Evolutionary conservation across 129 eudicot genomes (phyloP), one percentile per base, ranked within the genome.

Genomic region (Escallonia rubra): DNA sequence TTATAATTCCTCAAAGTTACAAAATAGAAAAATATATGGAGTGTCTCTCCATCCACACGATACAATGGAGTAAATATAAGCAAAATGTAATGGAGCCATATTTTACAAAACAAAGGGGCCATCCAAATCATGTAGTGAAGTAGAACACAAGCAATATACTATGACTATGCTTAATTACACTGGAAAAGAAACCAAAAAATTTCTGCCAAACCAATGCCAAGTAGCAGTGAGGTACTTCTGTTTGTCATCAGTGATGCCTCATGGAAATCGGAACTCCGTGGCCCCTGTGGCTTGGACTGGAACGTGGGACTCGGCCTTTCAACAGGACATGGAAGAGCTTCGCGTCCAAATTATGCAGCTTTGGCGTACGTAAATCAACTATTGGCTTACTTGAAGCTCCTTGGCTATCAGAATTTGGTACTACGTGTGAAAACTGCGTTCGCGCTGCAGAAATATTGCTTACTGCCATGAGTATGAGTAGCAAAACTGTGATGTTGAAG

Each of bases 241-340:
- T 3, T 59, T 9, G 13, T 59, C 12, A 44, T 63, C 66, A 14
- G 10, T 38, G 53, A 43, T 15, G 52, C 45, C 47, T 10, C 4
- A 41, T 3, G 2, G 67, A 63, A 43, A 8, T 43, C 4, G 41
- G n/a, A 0, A 43, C 52, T 5, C 10, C 3, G 57, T 65, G 57
- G 58, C 69, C 69, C 34, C 58, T 49, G 8, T 65, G 69, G 58
- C 69, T 65, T 23, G 69, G 69, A 65, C 45, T 45, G 2, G 69
- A 65, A 9, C 9, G n/a, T 3, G 69, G 69, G 2, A 65, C 23
- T n/a, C 58, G 69, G 8, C 69, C 57, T 65, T 65, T 65, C 5
- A 44, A 58, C 23, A 47, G 43, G 16, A 50, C 44, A 65, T 50
- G 69, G 40, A 43, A 45, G 7, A 34, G 57, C 10, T 48, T 9